These are phyloP conservation scores for Ogataea paraovalis DNA, from an alignment of 805 yeast genomes.

Conservation along the genomic window DNA sequence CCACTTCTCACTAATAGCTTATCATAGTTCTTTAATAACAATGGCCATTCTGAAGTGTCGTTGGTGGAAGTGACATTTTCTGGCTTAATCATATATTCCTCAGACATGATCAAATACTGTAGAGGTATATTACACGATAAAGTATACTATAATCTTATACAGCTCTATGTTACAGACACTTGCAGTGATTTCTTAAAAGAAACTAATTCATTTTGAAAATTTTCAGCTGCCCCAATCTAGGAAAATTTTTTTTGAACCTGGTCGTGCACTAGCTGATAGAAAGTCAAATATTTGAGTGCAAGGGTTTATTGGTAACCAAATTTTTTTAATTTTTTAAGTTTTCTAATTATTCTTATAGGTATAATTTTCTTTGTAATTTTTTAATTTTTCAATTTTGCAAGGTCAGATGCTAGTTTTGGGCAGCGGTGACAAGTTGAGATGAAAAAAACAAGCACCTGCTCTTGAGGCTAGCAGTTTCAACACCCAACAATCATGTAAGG, in stretches of 20 bases:
- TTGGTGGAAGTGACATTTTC: conserved; percentile 72
- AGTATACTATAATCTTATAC: too few species aligned
- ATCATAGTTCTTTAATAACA: conserved; percentile 89
- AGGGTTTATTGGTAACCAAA: too few species aligned
- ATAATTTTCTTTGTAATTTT: too few species aligned
- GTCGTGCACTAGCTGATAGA: not conserved
- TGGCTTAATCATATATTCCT: conserved; percentile 82
- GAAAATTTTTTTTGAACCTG: not conserved
- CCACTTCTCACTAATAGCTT: conserved; percentile 91
- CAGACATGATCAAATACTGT: conserved; percentile 26
- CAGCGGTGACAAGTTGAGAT: too few species aligned
- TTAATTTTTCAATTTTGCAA: too few species aligned
- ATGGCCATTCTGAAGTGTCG: conserved; percentile 94
- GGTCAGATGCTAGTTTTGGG: too few species aligned
- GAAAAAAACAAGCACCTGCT: too few species aligned
- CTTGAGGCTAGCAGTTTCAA: too few species aligned
- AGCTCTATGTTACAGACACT: not conserved
- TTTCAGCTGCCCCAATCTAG: not conserved
- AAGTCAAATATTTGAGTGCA: too few species aligned
- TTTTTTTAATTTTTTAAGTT: too few species aligned
- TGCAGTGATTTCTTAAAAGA: not conserved
- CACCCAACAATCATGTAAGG: too few species aligned
- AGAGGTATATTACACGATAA: not conserved
- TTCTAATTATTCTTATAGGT: too few species aligned
- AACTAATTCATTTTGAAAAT: not conserved